These are phyloP conservation scores for Hypoxylon sp. DNA, from an alignment of 2,329 filamentous ascomycete genomes.

Conservation along the genomic window DNA sequence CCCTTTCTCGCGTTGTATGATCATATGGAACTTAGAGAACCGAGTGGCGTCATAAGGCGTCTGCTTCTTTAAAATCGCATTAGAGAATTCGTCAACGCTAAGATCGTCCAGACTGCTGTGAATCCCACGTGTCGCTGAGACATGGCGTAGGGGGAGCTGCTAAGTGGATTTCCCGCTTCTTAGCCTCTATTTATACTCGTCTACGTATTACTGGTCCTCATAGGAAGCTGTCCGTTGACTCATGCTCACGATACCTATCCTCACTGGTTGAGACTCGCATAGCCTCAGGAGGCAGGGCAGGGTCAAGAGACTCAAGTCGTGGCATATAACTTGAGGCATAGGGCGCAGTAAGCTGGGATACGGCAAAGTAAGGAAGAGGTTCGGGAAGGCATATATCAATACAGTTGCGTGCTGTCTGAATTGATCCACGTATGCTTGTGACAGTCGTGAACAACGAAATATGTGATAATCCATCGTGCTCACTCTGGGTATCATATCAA, in stretches of 20 bases:
- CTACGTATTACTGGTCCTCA: background rate
- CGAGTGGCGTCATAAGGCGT: background rate
- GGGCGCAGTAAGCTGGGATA: too few species aligned
- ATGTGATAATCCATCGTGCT: background rate
- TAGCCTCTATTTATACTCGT: background rate
- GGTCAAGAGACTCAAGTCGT: too few species aligned
- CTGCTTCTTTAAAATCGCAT: background rate
- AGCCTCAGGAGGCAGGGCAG: background rate
- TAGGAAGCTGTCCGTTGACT: too few species aligned
- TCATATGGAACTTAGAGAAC: background rate
- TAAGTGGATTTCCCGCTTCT: background rate
- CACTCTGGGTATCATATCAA: slow-evolving; percentile 13
- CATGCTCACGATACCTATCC: background rate
- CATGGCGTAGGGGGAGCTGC: background rate
- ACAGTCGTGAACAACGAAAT: background rate
- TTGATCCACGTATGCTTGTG: background rate
- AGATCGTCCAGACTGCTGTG: background rate
- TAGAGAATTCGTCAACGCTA: background rate
- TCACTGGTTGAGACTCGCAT: background rate
- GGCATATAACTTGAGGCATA: too few species aligned
- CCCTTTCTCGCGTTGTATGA: background rate
- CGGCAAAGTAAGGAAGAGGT: background rate
- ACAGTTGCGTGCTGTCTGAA: background rate
- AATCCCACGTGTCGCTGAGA: background rate
- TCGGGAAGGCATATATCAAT: background rate